Percentiles rank a stretch among this genome's conserved stretches.
Evolutionary conservation across 352 stramenopile species (phyloP).

Genomic region (Globisporangium cystogenes): DNA sequence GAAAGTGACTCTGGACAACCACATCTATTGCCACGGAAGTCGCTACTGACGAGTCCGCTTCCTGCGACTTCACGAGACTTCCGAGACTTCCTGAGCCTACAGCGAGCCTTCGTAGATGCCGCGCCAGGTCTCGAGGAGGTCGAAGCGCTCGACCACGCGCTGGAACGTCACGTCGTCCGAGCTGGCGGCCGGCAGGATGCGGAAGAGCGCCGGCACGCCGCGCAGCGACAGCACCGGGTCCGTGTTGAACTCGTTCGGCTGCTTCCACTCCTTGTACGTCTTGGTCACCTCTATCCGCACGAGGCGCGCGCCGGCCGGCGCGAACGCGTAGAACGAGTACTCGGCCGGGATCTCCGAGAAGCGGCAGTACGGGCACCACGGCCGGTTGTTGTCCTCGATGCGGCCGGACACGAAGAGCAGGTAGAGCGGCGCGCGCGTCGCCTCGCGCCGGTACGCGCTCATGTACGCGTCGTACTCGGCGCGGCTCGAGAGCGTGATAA

Average conservation of each 20-base stretch:
- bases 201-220: slow-evolving; percentile 50
- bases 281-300: slow-evolving; percentile 60
- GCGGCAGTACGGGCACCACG: slow-evolving; percentile 80
- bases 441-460: slow-evolving; percentile 25
- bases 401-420: slow-evolving; percentile 67
- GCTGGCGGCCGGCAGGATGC: slow-evolving; percentile 14
- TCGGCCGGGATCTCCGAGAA: slow-evolving; percentile 68
- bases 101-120: slow-evolving; percentile 23
- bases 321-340: slow-evolving; percentile 69
- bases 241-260: slow-evolving; percentile 46
- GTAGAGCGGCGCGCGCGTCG: slow-evolving; percentile 35
- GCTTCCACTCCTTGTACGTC: slow-evolving; percentile 60
- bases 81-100: not conserved
- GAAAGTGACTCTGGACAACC: no score
- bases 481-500: slow-evolving; percentile 40
- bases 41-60: no score
- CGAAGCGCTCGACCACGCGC: slow-evolving; percentile 41
- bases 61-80: no score
- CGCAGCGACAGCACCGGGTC: slow-evolving; percentile 46
- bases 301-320: slow-evolving; percentile 42
- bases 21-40: no score
- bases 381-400: slow-evolving; percentile 58
- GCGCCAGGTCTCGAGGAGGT: slow-evolving; percentile 36
- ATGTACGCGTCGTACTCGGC: slow-evolving; percentile 34
- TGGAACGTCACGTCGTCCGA: slow-evolving; percentile 29